Percentiles rank a stretch among this genome's conserved stretches.
Evolutionary conservation across 2,329 filamentous ascomycete genomes (phyloP).

Genomic region (Alternaria burnsii): DNA sequence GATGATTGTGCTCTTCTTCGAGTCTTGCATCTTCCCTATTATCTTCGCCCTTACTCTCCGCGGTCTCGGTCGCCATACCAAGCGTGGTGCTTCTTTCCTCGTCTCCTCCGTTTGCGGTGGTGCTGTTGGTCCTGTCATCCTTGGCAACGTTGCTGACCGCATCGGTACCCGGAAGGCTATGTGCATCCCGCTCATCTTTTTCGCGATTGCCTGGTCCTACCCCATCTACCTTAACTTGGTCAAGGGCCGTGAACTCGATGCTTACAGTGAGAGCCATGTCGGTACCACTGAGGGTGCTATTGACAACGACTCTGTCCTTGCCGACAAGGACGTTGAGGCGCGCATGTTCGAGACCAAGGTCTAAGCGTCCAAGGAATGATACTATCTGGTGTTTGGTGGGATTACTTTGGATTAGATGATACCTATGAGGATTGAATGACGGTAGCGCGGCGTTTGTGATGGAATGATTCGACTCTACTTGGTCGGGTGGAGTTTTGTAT

Average conservation of each 20-base stretch:
- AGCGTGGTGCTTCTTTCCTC: constrained; percentile 51
- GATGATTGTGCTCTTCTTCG: constrained; percentile 52
- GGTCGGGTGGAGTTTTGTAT: constrained; percentile 4
- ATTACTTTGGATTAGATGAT: constrained; percentile 6
- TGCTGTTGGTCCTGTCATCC: constrained; percentile 47
- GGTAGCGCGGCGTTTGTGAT: background rate
- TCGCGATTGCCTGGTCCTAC: constrained; percentile 47
- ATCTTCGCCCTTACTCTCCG: constrained; percentile 51
- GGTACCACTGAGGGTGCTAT: constrained; percentile 33
- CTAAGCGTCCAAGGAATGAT: background rate
- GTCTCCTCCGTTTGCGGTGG: constrained; percentile 50
- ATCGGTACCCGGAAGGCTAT: constrained; percentile 47
- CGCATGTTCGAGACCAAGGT: constrained; percentile 26
- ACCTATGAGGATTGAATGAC: constrained; percentile 1
- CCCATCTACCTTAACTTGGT: constrained; percentile 49
- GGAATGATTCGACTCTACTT: background rate
- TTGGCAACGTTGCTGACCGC: constrained; percentile 47
- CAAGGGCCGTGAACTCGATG: constrained; percentile 48
- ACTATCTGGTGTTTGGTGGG: background rate
- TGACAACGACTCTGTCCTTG: constrained; percentile 38
- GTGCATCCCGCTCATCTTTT: constrained; percentile 49
- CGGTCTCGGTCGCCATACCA: constrained; percentile 51
- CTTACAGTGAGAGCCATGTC: constrained; percentile 45
- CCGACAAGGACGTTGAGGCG: constrained; percentile 37
- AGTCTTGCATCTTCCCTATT: constrained; percentile 51